Percentiles rank a stretch among this genome's conserved stretches.
These are phyloP conservation scores for Trypanosoma conorhini DNA, from an alignment of 208 protist species.

Conservation along the genomic window DNA sequence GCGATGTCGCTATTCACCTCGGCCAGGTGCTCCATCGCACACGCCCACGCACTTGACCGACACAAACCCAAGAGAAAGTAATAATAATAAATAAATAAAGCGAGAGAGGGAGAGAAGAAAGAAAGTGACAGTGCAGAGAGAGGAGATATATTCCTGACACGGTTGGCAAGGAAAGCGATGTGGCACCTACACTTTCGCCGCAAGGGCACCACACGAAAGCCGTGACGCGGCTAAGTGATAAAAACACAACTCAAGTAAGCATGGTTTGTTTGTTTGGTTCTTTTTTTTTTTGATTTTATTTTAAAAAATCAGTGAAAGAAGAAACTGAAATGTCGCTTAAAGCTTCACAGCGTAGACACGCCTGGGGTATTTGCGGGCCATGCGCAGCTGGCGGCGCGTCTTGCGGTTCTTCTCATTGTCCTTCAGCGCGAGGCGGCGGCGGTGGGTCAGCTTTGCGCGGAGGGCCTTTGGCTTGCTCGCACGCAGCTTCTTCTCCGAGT, in stretches of 20 bases:
- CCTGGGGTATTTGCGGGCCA: conserved; percentile 81
- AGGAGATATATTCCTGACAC: background rate
- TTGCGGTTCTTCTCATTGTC: conserved; percentile 90
- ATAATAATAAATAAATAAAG: no score
- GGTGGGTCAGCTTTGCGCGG: conserved; percentile 85
- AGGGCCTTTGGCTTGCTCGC: conserved; percentile 78
- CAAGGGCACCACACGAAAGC: background rate
- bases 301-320: conserved; percentile 10
- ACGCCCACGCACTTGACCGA: background rate
- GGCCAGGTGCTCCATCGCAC: background rate
- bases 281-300: no score
- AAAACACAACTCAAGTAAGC: background rate
- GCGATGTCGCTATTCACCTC: background rate
- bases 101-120: background rate
- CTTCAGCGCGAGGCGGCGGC: conserved; percentile 86
- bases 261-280: background rate
- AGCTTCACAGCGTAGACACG: conserved; percentile 91
- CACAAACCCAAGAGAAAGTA: conserved; percentile 6
- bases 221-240: background rate
- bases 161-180: background rate
- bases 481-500: conserved; percentile 91
- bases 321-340: conserved; percentile 11
- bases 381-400: conserved; percentile 78
- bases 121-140: background rate
- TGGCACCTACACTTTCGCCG: background rate